These are phyloP conservation scores for Amanita fuliginea DNA, from an alignment of 768 basidiomycete genomes.

Conservation along the genomic window DNA sequence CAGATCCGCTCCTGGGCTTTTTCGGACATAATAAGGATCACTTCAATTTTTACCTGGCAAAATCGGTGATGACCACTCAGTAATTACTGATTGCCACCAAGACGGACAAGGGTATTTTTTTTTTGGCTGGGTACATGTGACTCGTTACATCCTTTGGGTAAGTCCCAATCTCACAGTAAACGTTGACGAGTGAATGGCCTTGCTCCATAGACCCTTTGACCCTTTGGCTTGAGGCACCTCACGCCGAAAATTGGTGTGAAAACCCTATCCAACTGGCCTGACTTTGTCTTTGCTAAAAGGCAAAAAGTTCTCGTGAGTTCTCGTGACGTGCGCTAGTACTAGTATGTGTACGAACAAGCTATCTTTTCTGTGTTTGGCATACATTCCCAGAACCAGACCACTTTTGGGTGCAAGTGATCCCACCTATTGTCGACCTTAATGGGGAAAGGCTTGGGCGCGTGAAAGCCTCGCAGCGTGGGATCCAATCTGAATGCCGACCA, in stretches of 20 bases:
- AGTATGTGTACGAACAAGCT: neutral
- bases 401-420: neutral
- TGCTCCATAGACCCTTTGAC: neutral
- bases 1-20: too few relatives aligned
- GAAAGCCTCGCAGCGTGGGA: neutral
- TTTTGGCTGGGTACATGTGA: neutral
- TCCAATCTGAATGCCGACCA: neutral
- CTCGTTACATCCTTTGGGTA: neutral
- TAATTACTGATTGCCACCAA: neutral
- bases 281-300: neutral
- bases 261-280: neutral
- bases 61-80: neutral
- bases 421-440: neutral
- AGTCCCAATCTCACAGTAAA: slow-evolving; percentile 1
- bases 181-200: neutral
- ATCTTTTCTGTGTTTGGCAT: neutral
- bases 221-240: neutral
- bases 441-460: neutral
- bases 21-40: neutral
- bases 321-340: neutral
- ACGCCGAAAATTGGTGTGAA: neutral
- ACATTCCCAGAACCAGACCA: neutral
- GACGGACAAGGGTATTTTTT: neutral
- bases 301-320: neutral
- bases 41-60: neutral